Conservation (phyloP, 495 filamentous ascomycete genomes). For the Neurospora africana region DNA sequence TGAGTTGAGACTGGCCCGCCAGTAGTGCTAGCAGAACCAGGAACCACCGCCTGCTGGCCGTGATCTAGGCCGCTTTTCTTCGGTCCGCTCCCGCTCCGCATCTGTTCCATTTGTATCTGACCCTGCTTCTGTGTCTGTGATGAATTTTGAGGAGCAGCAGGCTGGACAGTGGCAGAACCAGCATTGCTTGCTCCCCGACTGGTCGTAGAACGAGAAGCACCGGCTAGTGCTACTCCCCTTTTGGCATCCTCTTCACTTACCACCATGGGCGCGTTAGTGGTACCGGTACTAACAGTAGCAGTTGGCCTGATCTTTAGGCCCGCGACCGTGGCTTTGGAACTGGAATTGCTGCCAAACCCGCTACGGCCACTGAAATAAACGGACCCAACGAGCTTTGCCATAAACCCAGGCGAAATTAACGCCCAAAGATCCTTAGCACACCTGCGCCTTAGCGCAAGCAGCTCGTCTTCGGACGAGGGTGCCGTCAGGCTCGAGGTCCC, state of each 20-base stretch:
- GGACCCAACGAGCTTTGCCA: slow-evolving; percentile 26
- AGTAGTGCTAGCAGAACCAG: not conserved
- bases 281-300: not conserved
- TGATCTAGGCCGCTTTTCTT: slow-evolving; percentile 7
- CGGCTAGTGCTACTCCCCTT: not conserved
- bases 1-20: not conserved
- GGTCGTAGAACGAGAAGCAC: not conserved
- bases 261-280: not conserved
- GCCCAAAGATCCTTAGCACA: slow-evolving; percentile 44
- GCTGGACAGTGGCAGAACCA: not conserved
- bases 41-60: slow-evolving; percentile 5
- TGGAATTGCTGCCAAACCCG: not conserved
- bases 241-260: not conserved
- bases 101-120: not conserved
- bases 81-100: not conserved
- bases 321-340: not conserved
- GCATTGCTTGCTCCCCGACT: not conserved
- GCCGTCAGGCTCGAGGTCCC: slow-evolving; percentile 34
- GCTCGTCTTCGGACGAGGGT: slow-evolving; percentile 37
- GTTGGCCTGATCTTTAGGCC: not conserved
- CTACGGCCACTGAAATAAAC: slow-evolving; percentile 38
- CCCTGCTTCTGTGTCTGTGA: not conserved
- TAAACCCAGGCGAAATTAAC: slow-evolving; percentile 31
- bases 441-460: slow-evolving; percentile 36
- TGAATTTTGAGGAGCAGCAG: not conserved